These are phyloP conservation scores for Trichoderma polysporum DNA, from an alignment of 2,329 filamentous ascomycete genomes.

Conservation along the genomic window DNA sequence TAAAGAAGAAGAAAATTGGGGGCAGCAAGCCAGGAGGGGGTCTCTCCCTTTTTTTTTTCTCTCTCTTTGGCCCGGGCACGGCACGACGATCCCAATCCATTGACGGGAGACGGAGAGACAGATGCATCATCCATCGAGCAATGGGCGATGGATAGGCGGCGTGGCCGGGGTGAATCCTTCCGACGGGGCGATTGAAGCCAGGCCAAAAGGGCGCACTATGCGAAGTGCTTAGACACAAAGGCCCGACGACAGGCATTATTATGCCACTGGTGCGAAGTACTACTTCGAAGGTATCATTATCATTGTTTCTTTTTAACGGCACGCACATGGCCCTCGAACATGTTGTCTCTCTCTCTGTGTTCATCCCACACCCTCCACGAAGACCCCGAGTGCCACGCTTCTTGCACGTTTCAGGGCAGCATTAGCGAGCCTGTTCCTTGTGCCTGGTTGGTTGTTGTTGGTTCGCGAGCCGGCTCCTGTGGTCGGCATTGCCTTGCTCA, in stretches of 20 bases:
- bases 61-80: too few species aligned
- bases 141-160: neutral
- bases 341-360: neutral
- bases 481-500: neutral
- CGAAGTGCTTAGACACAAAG: too few species aligned
- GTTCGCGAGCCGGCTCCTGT: slow-evolving; percentile 1
- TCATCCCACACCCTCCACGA: neutral
- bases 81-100: neutral
- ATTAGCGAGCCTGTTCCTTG: slow-evolving; percentile 10
- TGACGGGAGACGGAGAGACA: neutral
- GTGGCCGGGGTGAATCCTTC: slow-evolving; percentile 16
- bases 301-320: neutral
- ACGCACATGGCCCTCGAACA: neutral
- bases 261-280: neutral
- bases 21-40: too few species aligned
- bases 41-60: too few species aligned
- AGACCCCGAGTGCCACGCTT: slow-evolving; percentile 18
- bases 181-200: neutral
- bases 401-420: slow-evolving; percentile 22
- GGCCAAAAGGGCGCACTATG: neutral
- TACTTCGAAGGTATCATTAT: neutral
- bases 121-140: neutral
- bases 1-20: too few species aligned
- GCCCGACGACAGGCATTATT: neutral
- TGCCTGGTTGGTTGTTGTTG: neutral